Percentiles rank a stretch among this genome's conserved stretches.
Conservation (phyloP, 495 filamentous ascomycete genomes). For the Elasticomyces elasticus region DNA sequence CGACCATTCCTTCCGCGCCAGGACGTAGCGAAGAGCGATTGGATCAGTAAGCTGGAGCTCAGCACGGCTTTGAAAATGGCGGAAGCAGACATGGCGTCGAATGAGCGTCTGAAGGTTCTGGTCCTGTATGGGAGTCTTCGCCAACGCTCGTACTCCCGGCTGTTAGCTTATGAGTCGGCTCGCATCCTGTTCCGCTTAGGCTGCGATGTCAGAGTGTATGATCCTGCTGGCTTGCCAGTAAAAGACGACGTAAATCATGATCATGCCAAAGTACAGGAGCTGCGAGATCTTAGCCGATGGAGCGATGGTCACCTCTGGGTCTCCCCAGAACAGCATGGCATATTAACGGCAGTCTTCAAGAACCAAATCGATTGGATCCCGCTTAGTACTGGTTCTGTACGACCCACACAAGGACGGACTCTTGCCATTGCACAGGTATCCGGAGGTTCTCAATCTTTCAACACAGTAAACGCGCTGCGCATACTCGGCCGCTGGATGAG, state of each 20-base stretch:
- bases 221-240: slow-evolving; percentile 52
- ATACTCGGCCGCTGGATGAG: slow-evolving; percentile 69
- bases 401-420: slow-evolving; percentile 61
- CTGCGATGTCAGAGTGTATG: slow-evolving; percentile 57
- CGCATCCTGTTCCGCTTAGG: slow-evolving; percentile 58
- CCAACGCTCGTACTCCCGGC: slow-evolving; percentile 44
- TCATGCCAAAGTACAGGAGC: slow-evolving; percentile 57
- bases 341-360: slow-evolving; percentile 63
- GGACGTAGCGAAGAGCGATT: slow-evolving; percentile 35
- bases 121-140: slow-evolving; percentile 57
- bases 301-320: slow-evolving; percentile 64
- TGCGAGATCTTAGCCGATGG: slow-evolving; percentile 53
- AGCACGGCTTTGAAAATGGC: slow-evolving; percentile 45
- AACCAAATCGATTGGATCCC: slow-evolving; percentile 73
- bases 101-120: slow-evolving; percentile 49
- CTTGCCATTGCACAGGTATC: slow-evolving; percentile 55
- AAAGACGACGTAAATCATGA: slow-evolving; percentile 50
- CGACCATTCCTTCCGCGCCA: slow-evolving; percentile 47
- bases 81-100: slow-evolving; percentile 37
- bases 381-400: slow-evolving; percentile 49
- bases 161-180: slow-evolving; percentile 51
- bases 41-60: slow-evolving; percentile 49
- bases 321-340: slow-evolving; percentile 62
- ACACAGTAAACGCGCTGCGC: slow-evolving; percentile 61
- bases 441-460: slow-evolving; percentile 63